Evolutionary conservation across 108 stramenopile species (phyloP).

Genomic region (Chaetoceros muelleri): DNA sequence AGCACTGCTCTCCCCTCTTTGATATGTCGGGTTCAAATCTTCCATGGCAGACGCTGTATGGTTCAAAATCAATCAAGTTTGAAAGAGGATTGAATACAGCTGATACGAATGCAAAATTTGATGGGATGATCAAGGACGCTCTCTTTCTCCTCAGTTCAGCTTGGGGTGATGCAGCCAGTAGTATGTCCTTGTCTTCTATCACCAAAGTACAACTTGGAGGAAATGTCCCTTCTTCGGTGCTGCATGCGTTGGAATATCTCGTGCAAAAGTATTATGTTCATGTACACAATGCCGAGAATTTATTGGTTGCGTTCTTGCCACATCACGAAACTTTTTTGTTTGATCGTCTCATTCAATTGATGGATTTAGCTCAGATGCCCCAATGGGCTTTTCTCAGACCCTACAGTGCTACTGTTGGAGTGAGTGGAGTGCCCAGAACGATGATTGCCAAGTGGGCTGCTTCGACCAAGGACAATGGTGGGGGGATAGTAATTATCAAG

Average conservation of each 20-base stretch:
- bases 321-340: slow-evolving; percentile 34
- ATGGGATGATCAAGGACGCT: slow-evolving; percentile 12
- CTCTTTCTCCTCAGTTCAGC: slow-evolving; percentile 10
- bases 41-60: slow-evolving; percentile 1
- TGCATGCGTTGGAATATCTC: slow-evolving; percentile 67
- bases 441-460: slow-evolving; percentile 33
- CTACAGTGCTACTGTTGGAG: slow-evolving; percentile 29
- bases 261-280: slow-evolving; percentile 61
- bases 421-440: slow-evolving; percentile 13
- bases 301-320: slow-evolving; percentile 38
- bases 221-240: slow-evolving; percentile 7
- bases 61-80: slow-evolving; percentile 11
- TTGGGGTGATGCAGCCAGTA: slow-evolving; percentile 7
- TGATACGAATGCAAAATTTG: slow-evolving; percentile 16
- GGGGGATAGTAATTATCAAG: slow-evolving; percentile 12
- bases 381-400: slow-evolving; percentile 49
- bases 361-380: slow-evolving; percentile 37
- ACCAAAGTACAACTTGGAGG: neutral
- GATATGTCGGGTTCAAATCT: neutral
- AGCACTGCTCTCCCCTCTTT: neutral
- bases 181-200: neutral
- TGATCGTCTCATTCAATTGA: slow-evolving; percentile 31
- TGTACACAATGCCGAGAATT: slow-evolving; percentile 25
- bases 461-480: slow-evolving; percentile 26
- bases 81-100: slow-evolving; percentile 29